Base-by-base conservation (phyloP, 805 yeast genomes). In the Metschnikowia orientalis region DNA sequence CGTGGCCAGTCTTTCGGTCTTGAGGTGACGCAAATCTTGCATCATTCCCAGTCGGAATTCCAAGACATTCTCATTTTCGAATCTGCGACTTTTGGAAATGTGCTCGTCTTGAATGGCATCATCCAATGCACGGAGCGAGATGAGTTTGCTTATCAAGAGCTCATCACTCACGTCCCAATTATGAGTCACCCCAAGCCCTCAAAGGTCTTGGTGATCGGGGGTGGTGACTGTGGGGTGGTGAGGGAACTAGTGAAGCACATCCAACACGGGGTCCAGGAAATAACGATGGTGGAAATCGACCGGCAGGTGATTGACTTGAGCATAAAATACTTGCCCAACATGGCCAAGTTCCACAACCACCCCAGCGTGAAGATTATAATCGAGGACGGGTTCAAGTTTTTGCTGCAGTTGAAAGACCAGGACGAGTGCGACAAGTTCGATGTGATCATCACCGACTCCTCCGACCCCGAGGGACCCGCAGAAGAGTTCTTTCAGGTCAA, bases 391-490 rank as follows among this genome's bases (percentile, higher is more conserved):
- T 88, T 88, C 65, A 69, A 85, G 57, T 88, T 61, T 54, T 67
- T 88, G 45, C 69, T 77, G 39, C 56, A 60, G 22, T 30, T 40
- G 32, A 38, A 40, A 17, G 30, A 20, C 8, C 33, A 19, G 30
- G 50, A 58, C 16, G 69, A 65, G 26, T 47, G 52, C 6, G 68
- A 68, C 21, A 73, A 73, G 45, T 88, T 69, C 53, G 96, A 88
- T 57, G 80, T 89, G 19, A 84, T 88, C 38, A 86, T 88, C 40
- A 84, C 95, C 11, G 97, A 88, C 57, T 84, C 95, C 2, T 81
- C 94, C 2, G 97, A 88, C 57, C 96, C 96, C 1, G 96, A 88
- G 48, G 96, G 92, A 3, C 97, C 97, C 5, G 97, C 97, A 1
- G 94, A 80, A 49, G 83, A 83, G 12, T 83, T 88, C 47, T 88